Evolutionary conservation across 352 stramenopile genomes (phyloP), one percentile per base, ranked within the genome.

Genomic region (Globisporangium polare): DNA sequence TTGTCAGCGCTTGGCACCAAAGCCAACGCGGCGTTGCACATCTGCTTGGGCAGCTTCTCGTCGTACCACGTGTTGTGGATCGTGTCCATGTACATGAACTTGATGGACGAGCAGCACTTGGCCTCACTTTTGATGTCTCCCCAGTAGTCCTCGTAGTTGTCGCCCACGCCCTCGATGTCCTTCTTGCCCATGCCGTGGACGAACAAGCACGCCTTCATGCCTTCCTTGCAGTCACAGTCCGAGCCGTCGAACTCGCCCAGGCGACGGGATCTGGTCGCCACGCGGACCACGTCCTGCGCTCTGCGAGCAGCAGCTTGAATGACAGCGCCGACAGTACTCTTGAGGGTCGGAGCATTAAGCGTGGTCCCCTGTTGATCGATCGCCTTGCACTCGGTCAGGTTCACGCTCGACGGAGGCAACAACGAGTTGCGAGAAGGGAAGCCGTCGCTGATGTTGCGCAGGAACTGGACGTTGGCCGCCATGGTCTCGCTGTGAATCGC

Each of bases 51-150:
- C 29, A 77, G 65, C 17, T 45, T 49, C 10, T 60, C 64, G 37
- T 61, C 58, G 58, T 73, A 69, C 71, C 71, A 77, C 1, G 64
- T 42, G 5, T 64, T 41, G 42, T 75, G 58, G 10, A 75, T 59
- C 0, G 67, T 69, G 59, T 75, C 68, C 22, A 77, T 63, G 37
- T 69, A 64, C 43, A 56, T 67, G 49, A 77, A 77, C 55, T 70
- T 71, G 58, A 70, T 53, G 10, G 62, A 53, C 1, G 60, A 72
- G 43, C 71, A 77, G 49, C 71, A 77, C 24, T 61, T 62, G 37
- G 70, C 26, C 13, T 53, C 27, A 9, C 12, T 26, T 39, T 62
- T 37, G n/a, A 75, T 63, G 0, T 43, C 20, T 1, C 71, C 67
- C 64, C 67, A 77, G 39, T 77, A 77, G 1, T 47, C 43, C 0